Conservation (phyloP, 257 asterid species). For the Hygrophila difformis region DNA sequence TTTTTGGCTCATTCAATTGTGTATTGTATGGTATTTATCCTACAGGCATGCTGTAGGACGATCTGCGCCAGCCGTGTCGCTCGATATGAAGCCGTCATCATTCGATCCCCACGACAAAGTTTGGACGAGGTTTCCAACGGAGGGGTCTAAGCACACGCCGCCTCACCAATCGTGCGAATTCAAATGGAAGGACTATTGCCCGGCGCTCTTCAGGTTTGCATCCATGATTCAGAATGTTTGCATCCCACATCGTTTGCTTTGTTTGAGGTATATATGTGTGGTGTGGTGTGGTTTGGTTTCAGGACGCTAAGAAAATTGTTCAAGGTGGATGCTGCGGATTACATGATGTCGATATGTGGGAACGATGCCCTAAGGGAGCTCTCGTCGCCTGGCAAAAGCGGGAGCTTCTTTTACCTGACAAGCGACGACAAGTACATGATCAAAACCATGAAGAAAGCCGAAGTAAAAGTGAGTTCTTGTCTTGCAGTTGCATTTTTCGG, state of each 20-base stretch:
- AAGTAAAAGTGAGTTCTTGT: constrained; percentile 90
- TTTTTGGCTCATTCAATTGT: constrained; percentile 22
- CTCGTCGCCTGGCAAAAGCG: constrained; percentile 96
- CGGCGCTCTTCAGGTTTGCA: constrained; percentile 82
- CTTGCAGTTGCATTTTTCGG: too few relatives aligned
- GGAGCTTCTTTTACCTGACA: constrained; percentile 90
- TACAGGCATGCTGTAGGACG: constrained; percentile 84
- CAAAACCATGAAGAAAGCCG: constrained; percentile 86
- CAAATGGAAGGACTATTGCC: constrained; percentile 94
- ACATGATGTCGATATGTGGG: constrained; percentile 94
- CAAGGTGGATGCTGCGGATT: constrained; percentile 91
- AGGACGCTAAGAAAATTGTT: constrained; percentile 79
- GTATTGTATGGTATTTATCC: constrained; percentile 20
- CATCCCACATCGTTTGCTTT: constrained; percentile 7
- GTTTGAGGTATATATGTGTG: too few relatives aligned
- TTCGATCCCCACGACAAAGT: constrained; percentile 68
- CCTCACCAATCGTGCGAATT: constrained; percentile 88
- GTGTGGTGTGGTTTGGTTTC: constrained; percentile 5
- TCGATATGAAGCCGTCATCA: constrained; percentile 57
- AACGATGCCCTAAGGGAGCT: constrained; percentile 92
- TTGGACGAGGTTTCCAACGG: constrained; percentile 81
- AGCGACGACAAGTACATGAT: constrained; percentile 89
- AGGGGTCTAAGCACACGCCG: constrained; percentile 88
- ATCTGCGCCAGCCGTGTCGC: constrained; percentile 55
- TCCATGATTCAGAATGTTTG: background rate